These are phyloP conservation scores for Pterocarpus santalinus DNA, from an alignment of 306 rosid genomes.

Conservation along the genomic window DNA sequence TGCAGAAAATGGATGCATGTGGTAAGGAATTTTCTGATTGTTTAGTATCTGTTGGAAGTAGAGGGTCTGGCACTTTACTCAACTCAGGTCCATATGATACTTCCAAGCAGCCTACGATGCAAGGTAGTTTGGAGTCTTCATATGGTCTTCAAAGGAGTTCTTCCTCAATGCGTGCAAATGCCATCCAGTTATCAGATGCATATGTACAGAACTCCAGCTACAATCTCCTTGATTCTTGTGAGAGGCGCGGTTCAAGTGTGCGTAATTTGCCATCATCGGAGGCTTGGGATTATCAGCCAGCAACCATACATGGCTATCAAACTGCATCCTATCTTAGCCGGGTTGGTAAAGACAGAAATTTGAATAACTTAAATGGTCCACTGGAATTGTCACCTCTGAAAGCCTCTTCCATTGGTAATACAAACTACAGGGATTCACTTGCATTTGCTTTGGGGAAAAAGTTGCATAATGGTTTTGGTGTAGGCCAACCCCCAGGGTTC, in stretches of 20 bases:
- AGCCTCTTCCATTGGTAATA: constrained; percentile 60
- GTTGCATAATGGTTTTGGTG: constrained; percentile 71
- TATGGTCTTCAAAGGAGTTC: constrained; percentile 68
- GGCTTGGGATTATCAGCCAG: constrained; percentile 81
- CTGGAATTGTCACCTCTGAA: constrained; percentile 56
- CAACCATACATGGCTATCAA: constrained; percentile 86
- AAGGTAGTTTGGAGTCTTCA: constrained; percentile 63
- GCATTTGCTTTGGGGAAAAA: constrained; percentile 71
- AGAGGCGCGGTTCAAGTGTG: constrained; percentile 77
- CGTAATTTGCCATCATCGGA: constrained; percentile 70
- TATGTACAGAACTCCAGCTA: constrained; percentile 62
- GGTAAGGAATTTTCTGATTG: constrained; percentile 64
- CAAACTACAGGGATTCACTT: constrained; percentile 67
- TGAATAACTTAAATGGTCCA: constrained; percentile 61
- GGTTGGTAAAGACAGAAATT: constrained; percentile 62
- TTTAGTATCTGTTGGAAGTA: constrained; percentile 54
- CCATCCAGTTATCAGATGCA: constrained; percentile 59
- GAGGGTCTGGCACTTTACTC: constrained; percentile 58
- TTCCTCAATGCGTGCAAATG: constrained; percentile 65
- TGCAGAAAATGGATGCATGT: constrained; percentile 63
- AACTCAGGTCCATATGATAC: constrained; percentile 68
- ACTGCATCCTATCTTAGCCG: constrained; percentile 63
- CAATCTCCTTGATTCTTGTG: constrained; percentile 59
- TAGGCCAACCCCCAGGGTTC: constrained; percentile 68
- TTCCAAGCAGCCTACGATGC: constrained; percentile 63